Conservation (phyloP, 108 stramenopile species). For the Nannochloropsis gaditana region DNA sequence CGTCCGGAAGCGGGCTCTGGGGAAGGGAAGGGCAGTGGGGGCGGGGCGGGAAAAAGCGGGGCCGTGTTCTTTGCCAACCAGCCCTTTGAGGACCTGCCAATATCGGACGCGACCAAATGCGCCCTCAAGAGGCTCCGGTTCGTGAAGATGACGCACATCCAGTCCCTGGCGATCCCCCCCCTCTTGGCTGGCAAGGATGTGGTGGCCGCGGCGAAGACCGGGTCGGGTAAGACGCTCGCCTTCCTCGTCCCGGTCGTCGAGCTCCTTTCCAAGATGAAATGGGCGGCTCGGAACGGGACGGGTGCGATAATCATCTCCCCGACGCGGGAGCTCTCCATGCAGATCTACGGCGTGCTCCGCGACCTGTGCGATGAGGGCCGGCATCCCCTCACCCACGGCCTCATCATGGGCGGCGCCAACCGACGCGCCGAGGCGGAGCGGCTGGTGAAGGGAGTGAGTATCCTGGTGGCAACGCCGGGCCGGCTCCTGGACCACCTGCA, state of each 20-base stretch:
- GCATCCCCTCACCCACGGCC: conserved; percentile 85
- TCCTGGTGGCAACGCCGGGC: conserved; percentile 94
- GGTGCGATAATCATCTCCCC: conserved; percentile 94
- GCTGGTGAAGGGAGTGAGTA: conserved; percentile 88
- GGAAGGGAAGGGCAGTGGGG: neutral
- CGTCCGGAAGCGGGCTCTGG: neutral
- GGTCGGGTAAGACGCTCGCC: conserved; percentile 93
- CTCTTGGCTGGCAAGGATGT: conserved; percentile 87
- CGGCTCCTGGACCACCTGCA: conserved; percentile 93
- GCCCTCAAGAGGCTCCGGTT: conserved; percentile 70
- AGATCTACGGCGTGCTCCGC: conserved; percentile 96
- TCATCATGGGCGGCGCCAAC: conserved; percentile 86
- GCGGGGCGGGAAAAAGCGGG: conserved; percentile 20
- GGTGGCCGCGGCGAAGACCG: conserved; percentile 97
- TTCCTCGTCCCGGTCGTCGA: conserved; percentile 91
- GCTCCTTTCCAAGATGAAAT: conserved; percentile 72
- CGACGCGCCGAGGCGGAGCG: conserved; percentile 91
- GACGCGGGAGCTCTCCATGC: conserved; percentile 94
- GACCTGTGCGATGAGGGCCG: conserved; percentile 69
- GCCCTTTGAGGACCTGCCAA: conserved; percentile 72
- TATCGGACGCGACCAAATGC: conserved; percentile 74
- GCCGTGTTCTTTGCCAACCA: conserved; percentile 51
- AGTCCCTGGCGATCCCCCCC: conserved; percentile 83
- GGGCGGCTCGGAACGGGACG: conserved; percentile 80
- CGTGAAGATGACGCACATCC: conserved; percentile 86